A percentile compares a stretch with the other conserved stretches of the same genome.
phyloP scores from a whole-genome alignment of 2,329 filamentous ascomycete species.

The Botrytis cinerea region DNA sequence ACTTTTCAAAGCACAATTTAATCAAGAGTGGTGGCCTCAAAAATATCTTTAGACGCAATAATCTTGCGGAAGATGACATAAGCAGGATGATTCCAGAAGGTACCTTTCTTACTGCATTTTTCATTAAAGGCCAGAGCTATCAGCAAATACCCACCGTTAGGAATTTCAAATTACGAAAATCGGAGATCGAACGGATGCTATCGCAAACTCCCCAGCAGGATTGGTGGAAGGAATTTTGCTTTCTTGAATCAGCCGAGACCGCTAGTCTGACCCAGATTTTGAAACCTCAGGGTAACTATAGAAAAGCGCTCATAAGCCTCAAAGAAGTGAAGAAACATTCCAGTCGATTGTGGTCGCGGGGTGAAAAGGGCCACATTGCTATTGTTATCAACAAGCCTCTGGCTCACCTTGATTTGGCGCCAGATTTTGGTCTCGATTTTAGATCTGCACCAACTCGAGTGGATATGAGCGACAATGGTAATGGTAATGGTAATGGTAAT shows the following conservation, averaged over 20 bases:
- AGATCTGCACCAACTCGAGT: background rate
- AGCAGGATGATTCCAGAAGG: background rate
- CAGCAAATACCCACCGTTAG: background rate
- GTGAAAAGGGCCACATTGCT: background rate
- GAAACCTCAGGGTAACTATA: background rate
- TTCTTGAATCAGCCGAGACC: background rate
- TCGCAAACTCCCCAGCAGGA: background rate
- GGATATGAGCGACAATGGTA: background rate
- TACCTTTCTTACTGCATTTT: background rate
- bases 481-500: background rate
- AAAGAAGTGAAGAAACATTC: background rate
- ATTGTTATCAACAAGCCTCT: background rate
- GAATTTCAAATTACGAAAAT: background rate
- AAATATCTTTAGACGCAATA: background rate
- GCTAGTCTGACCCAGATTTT: background rate
- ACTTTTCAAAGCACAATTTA: background rate
- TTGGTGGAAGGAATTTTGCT: constrained; percentile 15
- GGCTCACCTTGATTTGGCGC: background rate
- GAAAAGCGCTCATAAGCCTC: background rate
- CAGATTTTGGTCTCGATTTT: background rate
- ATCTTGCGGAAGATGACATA: background rate
- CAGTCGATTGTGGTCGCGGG: background rate
- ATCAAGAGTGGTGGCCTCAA: background rate
- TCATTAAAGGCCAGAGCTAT: background rate
- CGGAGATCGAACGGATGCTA: background rate